These are phyloP conservation scores for Boletus subcaerulescens DNA, from an alignment of 768 basidiomycete species.

Conservation along the genomic window DNA sequence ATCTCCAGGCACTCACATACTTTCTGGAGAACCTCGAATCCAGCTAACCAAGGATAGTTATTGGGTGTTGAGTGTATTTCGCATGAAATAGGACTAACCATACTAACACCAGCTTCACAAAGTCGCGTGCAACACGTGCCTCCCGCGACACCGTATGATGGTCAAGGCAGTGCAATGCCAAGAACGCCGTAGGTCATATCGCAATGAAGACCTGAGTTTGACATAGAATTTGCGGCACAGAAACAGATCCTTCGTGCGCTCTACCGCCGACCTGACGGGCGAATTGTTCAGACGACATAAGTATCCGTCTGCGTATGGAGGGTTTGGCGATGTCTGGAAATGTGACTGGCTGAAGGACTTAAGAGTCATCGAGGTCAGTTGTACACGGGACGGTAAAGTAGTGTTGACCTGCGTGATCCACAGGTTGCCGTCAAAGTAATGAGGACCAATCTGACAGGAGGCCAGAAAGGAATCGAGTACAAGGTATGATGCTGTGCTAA, in stretches of 20 bases:
- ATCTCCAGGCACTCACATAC: background rate
- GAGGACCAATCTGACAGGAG: constrained; percentile 15
- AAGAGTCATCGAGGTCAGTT: constrained; percentile 18
- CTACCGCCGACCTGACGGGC: constrained; percentile 11
- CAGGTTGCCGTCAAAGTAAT: constrained; percentile 30
- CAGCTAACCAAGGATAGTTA: background rate
- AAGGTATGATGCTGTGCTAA: constrained; percentile 5
- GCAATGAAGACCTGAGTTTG: background rate
- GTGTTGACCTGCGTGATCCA: background rate
- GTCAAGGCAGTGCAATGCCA: background rate
- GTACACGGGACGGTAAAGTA: background rate
- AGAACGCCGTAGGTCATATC: constrained; percentile 5
- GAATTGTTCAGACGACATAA: constrained; percentile 9
- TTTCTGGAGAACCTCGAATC: background rate
- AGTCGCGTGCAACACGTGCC: background rate
- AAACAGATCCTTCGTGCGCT: background rate
- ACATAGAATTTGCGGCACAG: background rate
- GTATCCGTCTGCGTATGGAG: constrained; percentile 24
- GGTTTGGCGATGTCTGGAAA: constrained; percentile 25
- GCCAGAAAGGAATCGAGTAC: constrained; percentile 4
- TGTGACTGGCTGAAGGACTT: constrained; percentile 21
- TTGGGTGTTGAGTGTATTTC: constrained; percentile 1
- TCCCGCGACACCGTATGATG: background rate
- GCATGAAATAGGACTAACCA: too few species aligned
- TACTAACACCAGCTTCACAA: background rate